Base-by-base conservation (phyloP, 2,329 filamentous ascomycete genomes). In the Fusarium sp. region DNA sequence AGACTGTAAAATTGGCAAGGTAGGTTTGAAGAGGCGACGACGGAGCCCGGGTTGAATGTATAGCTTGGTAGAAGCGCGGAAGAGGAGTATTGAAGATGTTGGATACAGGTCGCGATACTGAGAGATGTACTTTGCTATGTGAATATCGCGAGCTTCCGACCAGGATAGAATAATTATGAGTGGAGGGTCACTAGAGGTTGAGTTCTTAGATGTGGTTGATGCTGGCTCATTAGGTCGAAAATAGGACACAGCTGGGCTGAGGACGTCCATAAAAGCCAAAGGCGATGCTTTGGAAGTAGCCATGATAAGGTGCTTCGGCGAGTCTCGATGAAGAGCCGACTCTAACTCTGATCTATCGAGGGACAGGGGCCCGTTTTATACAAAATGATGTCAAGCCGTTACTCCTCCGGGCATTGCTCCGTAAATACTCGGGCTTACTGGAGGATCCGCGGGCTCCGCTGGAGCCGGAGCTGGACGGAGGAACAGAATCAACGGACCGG, bases 71-170 rank as follows among this genome's bases (percentile, higher is more conserved):
- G 80, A 75, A 67, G 81, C 82, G 44, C 81, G 81, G 68, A 85
- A 70, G 26, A 88, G 78, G 29, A 88, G 77, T 52, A 88, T 82
- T 31, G 77, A 74, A 6, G 85, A 78, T 8, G 74, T 73, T 3
- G 85, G 84, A 73, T 83, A 86, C 20, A 81, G 71, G 8, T 69
- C 59, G 64, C 83, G 83, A 73, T 87, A 82, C 26, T 78, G 76
- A 6, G 78, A 70, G 28, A 84, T 78, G 72, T 87, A 88, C 69
- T 88, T 88, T 67, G 80, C 80, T 43, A 87, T 82, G 71, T 87
- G 84, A 9, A 75, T 74, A 38, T 85, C 81, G n/a, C 74, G 79
- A 12, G 85, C 85, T 43, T 80, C 82, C 80, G 86, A 85, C 85
- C 86, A 88, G 10, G 81, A 77, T 35, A 82, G 80, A 35, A 87